Conservation (phyloP, 495 filamentous ascomycete genomes). For the Aspergillus campestris region DNA sequence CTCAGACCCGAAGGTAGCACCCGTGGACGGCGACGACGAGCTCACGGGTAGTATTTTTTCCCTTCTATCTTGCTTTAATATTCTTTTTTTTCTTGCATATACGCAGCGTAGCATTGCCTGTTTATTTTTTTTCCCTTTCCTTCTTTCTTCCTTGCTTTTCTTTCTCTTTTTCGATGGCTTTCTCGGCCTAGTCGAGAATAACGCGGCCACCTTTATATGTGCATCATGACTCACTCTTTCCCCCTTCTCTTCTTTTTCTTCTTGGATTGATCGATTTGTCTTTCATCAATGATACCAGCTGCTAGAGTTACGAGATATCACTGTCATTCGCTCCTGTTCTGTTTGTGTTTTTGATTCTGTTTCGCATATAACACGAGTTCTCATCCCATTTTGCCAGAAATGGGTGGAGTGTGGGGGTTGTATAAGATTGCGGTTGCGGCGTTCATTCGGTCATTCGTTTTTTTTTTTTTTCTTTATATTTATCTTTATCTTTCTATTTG, state of each 20-base stretch:
- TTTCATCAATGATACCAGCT: constrained; percentile 27
- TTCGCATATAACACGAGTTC: background rate
- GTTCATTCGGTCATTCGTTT: constrained; percentile 7
- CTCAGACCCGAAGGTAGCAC: constrained; percentile 80
- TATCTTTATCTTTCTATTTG: background rate
- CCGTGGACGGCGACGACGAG: constrained; percentile 68
- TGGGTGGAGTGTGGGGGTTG: background rate
- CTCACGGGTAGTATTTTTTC: constrained; percentile 17
- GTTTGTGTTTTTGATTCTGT: background rate
- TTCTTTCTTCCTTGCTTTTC: too few species aligned
- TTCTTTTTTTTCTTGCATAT: constrained; percentile 11
- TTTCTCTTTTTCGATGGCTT: background rate
- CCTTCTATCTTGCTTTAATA: background rate
- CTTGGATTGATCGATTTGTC: background rate
- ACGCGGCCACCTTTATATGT: background rate
- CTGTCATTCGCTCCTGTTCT: constrained; percentile 19
- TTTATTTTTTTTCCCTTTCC: background rate
- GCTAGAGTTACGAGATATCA: constrained; percentile 27
- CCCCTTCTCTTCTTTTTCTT: constrained; percentile 3
- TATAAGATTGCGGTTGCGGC: constrained; percentile 7
- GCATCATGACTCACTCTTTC: background rate
- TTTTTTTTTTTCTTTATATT: background rate
- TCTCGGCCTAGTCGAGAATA: constrained; percentile 4
- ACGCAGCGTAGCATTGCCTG: background rate
- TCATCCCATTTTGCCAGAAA: constrained; percentile 11